Percentiles rank a stretch among this genome's conserved stretches.
Conservation (phyloP, 2,329 filamentous ascomycete species). For the Mollisia scopiformis region DNA sequence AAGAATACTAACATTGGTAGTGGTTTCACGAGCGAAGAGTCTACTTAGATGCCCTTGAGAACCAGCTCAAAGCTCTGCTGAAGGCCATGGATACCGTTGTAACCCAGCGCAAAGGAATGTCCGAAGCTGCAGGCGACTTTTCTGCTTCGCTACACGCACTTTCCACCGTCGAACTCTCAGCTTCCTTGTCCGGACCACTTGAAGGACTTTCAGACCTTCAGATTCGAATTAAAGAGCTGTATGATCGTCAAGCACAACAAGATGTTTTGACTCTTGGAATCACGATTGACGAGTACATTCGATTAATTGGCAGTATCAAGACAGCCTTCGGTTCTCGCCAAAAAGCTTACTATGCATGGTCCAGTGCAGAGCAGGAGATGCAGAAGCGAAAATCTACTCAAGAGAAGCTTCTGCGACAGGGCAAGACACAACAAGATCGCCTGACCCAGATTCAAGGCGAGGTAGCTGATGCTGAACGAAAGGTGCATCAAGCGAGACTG, state of each 20-base stretch:
- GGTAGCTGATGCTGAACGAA: constrained; percentile 91
- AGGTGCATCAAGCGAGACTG: constrained; percentile 85
- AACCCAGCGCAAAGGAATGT: constrained; percentile 86
- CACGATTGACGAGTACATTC: constrained; percentile 97
- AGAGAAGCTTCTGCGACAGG: constrained; percentile 93
- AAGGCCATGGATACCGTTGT: constrained; percentile 96
- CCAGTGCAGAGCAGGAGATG: constrained; percentile 84
- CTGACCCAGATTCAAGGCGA: constrained; percentile 91
- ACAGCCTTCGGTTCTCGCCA: constrained; percentile 90
- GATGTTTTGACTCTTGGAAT: constrained; percentile 96
- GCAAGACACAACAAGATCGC: constrained; percentile 93
- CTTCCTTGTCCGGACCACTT: constrained; percentile 82
- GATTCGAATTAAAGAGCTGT: constrained; percentile 90
- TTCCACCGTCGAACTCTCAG: constrained; percentile 89
- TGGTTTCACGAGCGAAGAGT: constrained; percentile 98
- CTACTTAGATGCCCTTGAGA: constrained; percentile 92
- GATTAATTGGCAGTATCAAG: constrained; percentile 93
- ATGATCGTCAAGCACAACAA: constrained; percentile 95
- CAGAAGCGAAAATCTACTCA: constrained; percentile 87
- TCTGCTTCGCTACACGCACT: constrained; percentile 90
- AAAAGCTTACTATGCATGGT: constrained; percentile 95
- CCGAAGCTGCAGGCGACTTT: constrained; percentile 92
- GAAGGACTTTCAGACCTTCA: constrained; percentile 93
- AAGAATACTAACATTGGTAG: constrained; percentile 45
- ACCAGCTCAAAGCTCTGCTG: constrained; percentile 84